Evolutionary conservation across 352 stramenopile species (phyloP).

Genomic region (Phytopythium vexans): DNA sequence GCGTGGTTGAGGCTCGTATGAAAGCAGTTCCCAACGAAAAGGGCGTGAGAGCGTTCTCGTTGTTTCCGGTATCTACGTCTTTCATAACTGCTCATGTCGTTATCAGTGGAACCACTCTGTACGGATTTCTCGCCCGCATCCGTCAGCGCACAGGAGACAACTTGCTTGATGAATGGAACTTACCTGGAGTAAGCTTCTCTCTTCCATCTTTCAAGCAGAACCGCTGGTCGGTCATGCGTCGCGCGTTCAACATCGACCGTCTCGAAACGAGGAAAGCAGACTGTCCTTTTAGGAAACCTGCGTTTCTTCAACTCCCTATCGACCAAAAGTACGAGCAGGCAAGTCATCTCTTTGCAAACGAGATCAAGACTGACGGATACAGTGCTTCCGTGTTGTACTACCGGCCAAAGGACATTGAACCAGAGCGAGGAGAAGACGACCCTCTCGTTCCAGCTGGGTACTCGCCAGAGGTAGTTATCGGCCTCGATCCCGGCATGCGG

Average conservation of each 20-base stretch:
- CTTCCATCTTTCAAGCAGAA: neutral
- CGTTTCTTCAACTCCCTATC: neutral
- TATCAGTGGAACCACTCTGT: too few relatives aligned
- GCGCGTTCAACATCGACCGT: too few relatives aligned
- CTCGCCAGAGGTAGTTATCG: slow-evolving; percentile 6
- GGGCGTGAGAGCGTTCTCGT: neutral
- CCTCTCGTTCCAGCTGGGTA: slow-evolving; percentile 7
- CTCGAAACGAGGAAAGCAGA: neutral
- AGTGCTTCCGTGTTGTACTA: slow-evolving; percentile 6
- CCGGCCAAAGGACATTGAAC: slow-evolving; percentile 2
- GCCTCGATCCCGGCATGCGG: slow-evolving; percentile 9
- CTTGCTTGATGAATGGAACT: too few relatives aligned
- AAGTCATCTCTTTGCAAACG: slow-evolving; percentile 7
- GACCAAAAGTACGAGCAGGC: slow-evolving; percentile 6
- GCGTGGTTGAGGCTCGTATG: slow-evolving; percentile 3
- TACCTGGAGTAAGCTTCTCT: too few relatives aligned
- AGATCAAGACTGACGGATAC: slow-evolving; percentile 10
- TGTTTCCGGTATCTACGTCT: too few relatives aligned
- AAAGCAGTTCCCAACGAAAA: slow-evolving; percentile 1
- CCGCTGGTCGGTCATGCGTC: neutral
- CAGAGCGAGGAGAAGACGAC: neutral
- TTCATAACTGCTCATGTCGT: too few relatives aligned
- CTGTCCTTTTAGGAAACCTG: slow-evolving; percentile 1
- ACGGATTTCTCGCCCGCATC: too few relatives aligned
- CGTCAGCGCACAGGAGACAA: too few relatives aligned